phyloP scores from a whole-genome alignment of 2,329 filamentous ascomycete genomes.

The Fusarium brachygibbosum region DNA sequence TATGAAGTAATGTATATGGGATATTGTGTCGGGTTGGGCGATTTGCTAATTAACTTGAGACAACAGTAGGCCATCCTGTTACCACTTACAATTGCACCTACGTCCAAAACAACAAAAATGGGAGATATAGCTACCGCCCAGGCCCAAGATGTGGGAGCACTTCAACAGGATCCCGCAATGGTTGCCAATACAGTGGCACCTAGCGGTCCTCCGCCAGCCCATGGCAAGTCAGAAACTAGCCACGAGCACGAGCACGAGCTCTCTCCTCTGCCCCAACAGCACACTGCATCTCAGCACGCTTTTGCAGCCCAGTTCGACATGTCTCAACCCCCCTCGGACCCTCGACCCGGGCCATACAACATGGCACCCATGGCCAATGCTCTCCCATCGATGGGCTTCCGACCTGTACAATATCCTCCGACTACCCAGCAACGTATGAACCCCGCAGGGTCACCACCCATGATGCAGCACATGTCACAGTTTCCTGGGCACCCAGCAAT shows the following conservation, averaged over 20 bases:
- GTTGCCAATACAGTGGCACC: slow-evolving; percentile 16
- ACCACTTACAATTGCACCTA: slow-evolving; percentile 9
- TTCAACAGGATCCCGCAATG: slow-evolving; percentile 25
- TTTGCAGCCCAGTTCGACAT: slow-evolving; percentile 61
- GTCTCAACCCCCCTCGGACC: slow-evolving; percentile 46
- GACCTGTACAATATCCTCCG: slow-evolving; percentile 55
- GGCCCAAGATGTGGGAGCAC: slow-evolving; percentile 28
- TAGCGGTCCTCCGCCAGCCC: slow-evolving; percentile 13
- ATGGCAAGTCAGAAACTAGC: slow-evolving; percentile 27
- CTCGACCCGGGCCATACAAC: slow-evolving; percentile 58
- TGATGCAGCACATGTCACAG: slow-evolving; percentile 58
- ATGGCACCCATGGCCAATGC: slow-evolving; percentile 62
- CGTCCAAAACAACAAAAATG: slow-evolving; percentile 33
- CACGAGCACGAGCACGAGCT: slow-evolving; percentile 43
- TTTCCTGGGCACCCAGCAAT: slow-evolving; percentile 57
- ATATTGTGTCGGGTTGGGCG: not conserved
- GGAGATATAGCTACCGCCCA: slow-evolving; percentile 42
- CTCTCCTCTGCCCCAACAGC: slow-evolving; percentile 43
- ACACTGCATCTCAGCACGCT: slow-evolving; percentile 54
- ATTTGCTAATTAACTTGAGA: slow-evolving; percentile 18
- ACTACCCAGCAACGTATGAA: slow-evolving; percentile 54
- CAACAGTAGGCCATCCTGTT: not conserved
- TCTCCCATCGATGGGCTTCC: slow-evolving; percentile 59
- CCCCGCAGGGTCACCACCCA: slow-evolving; percentile 54
- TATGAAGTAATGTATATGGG: not conserved